Conservation (phyloP, 257 asterid genomes). For the Schizonepeta tenuifolia region DNA sequence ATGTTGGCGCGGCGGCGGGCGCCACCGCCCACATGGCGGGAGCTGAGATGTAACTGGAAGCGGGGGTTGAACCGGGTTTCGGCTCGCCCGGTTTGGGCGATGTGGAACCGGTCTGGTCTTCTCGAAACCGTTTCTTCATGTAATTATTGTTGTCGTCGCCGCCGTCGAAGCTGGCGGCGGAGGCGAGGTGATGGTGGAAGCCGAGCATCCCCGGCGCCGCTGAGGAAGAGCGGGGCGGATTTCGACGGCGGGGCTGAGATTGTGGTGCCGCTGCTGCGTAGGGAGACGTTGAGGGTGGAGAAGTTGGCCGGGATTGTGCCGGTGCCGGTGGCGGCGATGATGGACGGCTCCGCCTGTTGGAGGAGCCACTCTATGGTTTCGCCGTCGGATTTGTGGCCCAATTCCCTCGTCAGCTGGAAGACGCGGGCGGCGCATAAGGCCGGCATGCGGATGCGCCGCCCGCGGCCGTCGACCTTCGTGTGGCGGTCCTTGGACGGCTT, state of each 20-base stretch:
- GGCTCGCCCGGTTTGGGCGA: constrained; percentile 53
- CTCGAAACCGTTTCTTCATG: constrained; percentile 56
- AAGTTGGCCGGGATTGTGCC: constrained; percentile 71
- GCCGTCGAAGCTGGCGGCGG: constrained; percentile 46
- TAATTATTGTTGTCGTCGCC: constrained; percentile 53
- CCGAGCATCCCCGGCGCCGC: constrained; percentile 65
- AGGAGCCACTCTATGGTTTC: constrained; percentile 64
- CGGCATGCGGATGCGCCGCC: constrained; percentile 68
- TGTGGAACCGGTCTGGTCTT: constrained; percentile 41
- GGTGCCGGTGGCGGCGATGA: constrained; percentile 62
- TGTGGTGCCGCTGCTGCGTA: constrained; percentile 69
- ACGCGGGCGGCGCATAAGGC: constrained; percentile 65
- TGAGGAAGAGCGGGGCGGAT: constrained; percentile 57
- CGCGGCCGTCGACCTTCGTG: constrained; percentile 62
- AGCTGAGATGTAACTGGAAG: constrained; percentile 52
- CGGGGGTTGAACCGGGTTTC: constrained; percentile 52
- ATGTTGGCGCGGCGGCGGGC: constrained; percentile 60
- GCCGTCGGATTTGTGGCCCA: constrained; percentile 65
- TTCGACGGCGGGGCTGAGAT: constrained; percentile 68
- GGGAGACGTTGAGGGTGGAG: constrained; percentile 67
- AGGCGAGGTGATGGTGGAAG: constrained; percentile 57
- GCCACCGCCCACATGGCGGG: constrained; percentile 86
- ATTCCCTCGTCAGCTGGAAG: constrained; percentile 53
- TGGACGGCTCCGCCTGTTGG: constrained; percentile 59
- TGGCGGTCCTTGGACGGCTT: constrained; percentile 62